These are phyloP conservation scores for Pyrenophora tritici-repentis DNA, from an alignment of 2,329 filamentous ascomycete species.

Conservation along the genomic window DNA sequence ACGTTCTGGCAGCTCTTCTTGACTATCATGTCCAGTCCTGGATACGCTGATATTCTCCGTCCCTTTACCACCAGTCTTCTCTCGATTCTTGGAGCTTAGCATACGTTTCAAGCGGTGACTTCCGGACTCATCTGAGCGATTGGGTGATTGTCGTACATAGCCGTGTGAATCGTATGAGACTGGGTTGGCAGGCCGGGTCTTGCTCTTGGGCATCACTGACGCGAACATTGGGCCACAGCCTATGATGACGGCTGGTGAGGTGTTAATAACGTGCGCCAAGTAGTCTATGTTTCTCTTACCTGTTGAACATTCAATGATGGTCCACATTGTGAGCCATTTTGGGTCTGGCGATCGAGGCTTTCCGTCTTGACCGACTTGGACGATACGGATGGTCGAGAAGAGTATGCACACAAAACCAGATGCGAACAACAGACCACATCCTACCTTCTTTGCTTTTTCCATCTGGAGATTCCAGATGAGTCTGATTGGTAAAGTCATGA, in stretches of 20 bases:
- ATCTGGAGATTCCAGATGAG: slow-evolving; percentile 48
- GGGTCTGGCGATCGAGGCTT: slow-evolving; percentile 36
- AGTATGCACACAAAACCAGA: slow-evolving; percentile 35
- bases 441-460: slow-evolving; percentile 40
- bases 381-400: slow-evolving; percentile 35
- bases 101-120: slow-evolving; percentile 13
- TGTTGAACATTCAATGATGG: slow-evolving; percentile 44
- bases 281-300: slow-evolving; percentile 25
- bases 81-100: slow-evolving; percentile 10
- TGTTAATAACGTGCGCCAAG: not conserved
- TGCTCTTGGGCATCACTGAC: slow-evolving; percentile 17
- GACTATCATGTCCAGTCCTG: slow-evolving; percentile 8
- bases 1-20: slow-evolving; percentile 18
- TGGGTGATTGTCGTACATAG: slow-evolving; percentile 19
- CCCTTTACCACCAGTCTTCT: slow-evolving; percentile 6
- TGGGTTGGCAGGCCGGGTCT: not conserved
- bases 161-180: slow-evolving; percentile 14
- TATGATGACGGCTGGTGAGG: slow-evolving; percentile 28
- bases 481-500: slow-evolving; percentile 47
- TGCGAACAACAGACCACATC: slow-evolving; percentile 35
- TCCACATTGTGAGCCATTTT: slow-evolving; percentile 47
- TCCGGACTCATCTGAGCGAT: slow-evolving; percentile 2
- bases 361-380: slow-evolving; percentile 39
- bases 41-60: slow-evolving; percentile 7
- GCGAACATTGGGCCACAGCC: slow-evolving; percentile 31